A percentile compares a stretch with the other conserved stretches of the same genome.
Conservation (phyloP, 495 filamentous ascomycete species). For the Aspergillus leporis region DNA sequence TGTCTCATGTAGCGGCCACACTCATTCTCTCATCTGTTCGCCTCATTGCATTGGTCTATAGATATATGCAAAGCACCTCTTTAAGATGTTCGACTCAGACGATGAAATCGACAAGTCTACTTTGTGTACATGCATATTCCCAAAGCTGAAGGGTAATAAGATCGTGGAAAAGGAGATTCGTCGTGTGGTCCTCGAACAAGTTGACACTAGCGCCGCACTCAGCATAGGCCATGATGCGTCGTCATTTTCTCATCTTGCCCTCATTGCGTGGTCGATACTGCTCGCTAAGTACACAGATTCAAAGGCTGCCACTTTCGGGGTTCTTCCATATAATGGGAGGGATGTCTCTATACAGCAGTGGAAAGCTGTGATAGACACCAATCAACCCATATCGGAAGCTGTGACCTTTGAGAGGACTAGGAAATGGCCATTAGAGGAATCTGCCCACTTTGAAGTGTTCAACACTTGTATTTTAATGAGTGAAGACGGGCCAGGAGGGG, state of each 20-base stretch:
- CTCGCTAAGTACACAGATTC: background rate
- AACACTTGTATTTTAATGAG: background rate
- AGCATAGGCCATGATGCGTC: background rate
- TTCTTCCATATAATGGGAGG: background rate
- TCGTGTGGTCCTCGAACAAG: background rate
- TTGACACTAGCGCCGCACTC: background rate
- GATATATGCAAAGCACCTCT: background rate
- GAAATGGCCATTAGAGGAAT: background rate
- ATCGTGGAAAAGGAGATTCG: background rate
- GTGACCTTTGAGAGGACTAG: background rate
- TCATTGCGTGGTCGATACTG: background rate
- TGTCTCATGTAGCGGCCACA: background rate
- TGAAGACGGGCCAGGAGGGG: background rate
- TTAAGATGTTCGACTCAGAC: background rate
- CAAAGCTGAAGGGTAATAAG: background rate
- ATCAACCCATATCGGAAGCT: background rate
- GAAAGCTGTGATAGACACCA: background rate
- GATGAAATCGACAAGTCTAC: background rate
- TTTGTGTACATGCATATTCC: background rate
- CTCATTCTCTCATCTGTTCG: background rate
- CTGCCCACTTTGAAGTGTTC: background rate
- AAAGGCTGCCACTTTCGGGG: background rate
- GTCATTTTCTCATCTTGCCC: background rate
- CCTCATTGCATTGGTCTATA: background rate
- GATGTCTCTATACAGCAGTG: background rate